phyloP scores from a whole-genome alignment of 164 flowering plant genomes.

The Macadamia integrifolia region DNA sequence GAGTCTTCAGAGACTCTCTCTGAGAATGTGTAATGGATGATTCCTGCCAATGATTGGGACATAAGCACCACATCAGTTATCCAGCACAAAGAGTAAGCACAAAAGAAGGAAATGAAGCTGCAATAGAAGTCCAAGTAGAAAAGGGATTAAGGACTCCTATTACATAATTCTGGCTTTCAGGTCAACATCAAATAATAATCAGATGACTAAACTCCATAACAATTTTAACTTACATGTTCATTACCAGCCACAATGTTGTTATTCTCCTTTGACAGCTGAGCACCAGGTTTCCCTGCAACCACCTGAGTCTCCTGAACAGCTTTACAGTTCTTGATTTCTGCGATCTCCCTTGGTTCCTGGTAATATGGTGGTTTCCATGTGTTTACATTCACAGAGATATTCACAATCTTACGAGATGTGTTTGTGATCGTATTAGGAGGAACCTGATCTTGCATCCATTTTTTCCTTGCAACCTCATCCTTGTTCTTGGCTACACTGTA shows the following conservation, averaged over 20 bases:
- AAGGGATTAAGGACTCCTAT: background rate
- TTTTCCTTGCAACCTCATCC: constrained; percentile 24
- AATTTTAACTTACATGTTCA: constrained; percentile 55
- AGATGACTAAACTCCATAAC: background rate
- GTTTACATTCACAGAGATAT: constrained; percentile 56
- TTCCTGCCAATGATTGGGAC: constrained; percentile 35
- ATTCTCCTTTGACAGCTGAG: constrained; percentile 30
- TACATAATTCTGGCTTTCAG: background rate
- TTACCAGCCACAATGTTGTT: constrained; percentile 24
- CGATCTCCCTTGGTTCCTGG: constrained; percentile 32
- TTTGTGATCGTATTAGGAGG: constrained; percentile 27
- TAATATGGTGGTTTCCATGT: constrained; percentile 67
- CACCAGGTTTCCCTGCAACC: constrained; percentile 23
- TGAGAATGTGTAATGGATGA: constrained; percentile 25
- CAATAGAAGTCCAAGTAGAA: background rate
- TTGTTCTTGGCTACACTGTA: constrained; percentile 39
- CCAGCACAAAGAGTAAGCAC: constrained; percentile 1
- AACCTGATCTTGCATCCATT: constrained; percentile 36
- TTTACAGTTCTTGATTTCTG: constrained; percentile 24
- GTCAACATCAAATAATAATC: background rate
- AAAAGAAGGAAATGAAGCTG: background rate
- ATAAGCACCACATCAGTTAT: background rate
- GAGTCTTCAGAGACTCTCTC: constrained; percentile 33
- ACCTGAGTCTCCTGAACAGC: constrained; percentile 26
- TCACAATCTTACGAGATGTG: constrained; percentile 48